Evolutionary conservation across 495 filamentous ascomycete genomes (phyloP), one percentile per base, ranked within the genome.

Genomic region (Aspergillus egyptiacus): DNA sequence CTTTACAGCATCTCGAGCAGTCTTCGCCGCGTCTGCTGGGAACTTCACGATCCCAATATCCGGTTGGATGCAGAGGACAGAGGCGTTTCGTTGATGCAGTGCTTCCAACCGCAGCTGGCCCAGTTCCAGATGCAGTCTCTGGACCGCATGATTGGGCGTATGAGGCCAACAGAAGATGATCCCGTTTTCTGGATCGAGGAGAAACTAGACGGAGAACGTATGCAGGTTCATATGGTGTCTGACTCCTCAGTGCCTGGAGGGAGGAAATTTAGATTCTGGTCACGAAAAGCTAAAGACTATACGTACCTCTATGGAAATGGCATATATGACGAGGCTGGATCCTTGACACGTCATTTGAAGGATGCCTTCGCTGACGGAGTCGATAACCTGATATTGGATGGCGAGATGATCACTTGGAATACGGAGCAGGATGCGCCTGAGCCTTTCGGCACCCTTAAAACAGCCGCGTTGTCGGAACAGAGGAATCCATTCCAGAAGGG

Each of bases 361-460:
- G 74, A 81, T 46, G 89, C 88, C 3, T 98, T 98, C 59, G 70
- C 81, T 13, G 73, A 82, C 5, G 80, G 82, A 0, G 91, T 97
- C 7, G 70, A 82, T 35, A 88, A 89, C 59, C 76, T 96, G 57
- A 95, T 98, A 24, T 73, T 98, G 2, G 93, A 98, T 56, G 93
- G 93, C 8, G 93, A 98, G 65, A 98, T 98, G 93, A 87, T 98
- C 44, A 95, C 90, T 7, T 98, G 94, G 94, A 89, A 97, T 62
- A 83, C 89, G n/a, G 82, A 86, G 40, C 70, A 87, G 41, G 83
- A 95, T 65, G 81, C 82, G 42, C 86, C 90, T 32, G 83, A 95
- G 30, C 83, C 84, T 2, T 98, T 98, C 58, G 93, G 93, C 5
- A 95, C 88, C 0, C 73, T 98, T 22, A 98, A 98, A 64, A 91